These are phyloP conservation scores for Marchantia paleacea DNA, from an alignment of 225 moss, liverwort and hornwort genomes.

Conservation along the genomic window DNA sequence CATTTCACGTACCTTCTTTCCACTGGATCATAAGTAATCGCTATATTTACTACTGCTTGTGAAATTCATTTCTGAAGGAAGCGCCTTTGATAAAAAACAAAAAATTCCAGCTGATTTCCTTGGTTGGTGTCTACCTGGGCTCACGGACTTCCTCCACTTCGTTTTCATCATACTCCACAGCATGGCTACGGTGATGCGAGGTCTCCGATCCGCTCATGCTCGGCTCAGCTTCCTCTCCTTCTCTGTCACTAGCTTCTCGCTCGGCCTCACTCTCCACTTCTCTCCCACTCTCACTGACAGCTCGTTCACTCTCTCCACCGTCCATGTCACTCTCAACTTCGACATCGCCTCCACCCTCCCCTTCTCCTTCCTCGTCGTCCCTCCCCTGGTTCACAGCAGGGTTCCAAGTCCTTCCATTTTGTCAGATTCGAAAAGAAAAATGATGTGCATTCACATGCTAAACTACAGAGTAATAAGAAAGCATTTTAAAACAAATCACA, in stretches of 20 bases:
- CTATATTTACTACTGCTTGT: no score
- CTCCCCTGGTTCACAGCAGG: conserved; percentile 53
- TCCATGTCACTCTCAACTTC: conserved; percentile 78
- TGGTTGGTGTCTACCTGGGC: conserved; percentile 48
- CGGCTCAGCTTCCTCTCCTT: conserved; percentile 66
- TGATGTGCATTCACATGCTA: neutral
- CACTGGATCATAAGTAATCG: no score
- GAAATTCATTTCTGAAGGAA: no score
- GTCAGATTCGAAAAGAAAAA: neutral
- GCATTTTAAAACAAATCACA: neutral
- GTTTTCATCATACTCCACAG: conserved; percentile 70
- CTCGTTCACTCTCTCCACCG: conserved; percentile 63
- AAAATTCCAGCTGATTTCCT: no score
- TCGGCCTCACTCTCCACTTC: conserved; percentile 81
- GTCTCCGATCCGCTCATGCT: conserved; percentile 91
- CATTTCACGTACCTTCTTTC: no score
- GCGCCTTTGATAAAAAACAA: no score
- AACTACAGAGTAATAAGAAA: neutral
- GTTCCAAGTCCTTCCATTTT: neutral
- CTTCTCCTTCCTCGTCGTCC: conserved; percentile 77
- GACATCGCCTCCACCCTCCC: conserved; percentile 73
- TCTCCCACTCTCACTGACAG: conserved; percentile 44
- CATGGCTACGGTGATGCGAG: conserved; percentile 56
- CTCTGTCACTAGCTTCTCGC: conserved; percentile 72
- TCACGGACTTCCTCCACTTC: conserved; percentile 64